A percentile compares a stretch with the other conserved stretches of the same genome.
These are phyloP conservation scores for slime mould (Dictyostelium discoideum) DNA, from an alignment of 78 protist genomes.

Conservation along the genomic window DNA sequence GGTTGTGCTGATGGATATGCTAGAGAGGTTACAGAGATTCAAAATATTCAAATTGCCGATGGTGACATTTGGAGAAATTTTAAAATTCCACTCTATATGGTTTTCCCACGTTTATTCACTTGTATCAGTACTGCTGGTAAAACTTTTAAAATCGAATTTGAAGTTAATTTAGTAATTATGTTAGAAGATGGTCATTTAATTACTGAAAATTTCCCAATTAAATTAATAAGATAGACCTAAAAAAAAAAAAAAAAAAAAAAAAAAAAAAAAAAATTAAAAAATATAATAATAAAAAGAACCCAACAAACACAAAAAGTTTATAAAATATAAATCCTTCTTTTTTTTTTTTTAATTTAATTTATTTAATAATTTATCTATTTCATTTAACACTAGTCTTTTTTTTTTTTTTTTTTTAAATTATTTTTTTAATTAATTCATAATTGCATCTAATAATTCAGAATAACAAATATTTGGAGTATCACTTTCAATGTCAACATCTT, in stretches of 20 bases:
- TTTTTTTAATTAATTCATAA: not conserved
- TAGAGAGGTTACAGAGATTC: constrained; percentile 79
- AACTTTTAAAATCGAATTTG: constrained; percentile 83
- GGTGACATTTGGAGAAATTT: constrained; percentile 90
- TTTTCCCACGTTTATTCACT: constrained; percentile 96
- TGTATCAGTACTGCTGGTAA: constrained; percentile 84
- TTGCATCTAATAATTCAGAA: not conserved
- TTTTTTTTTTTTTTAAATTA: not conserved
- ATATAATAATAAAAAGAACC: not conserved
- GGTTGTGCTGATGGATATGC: constrained; percentile 88
- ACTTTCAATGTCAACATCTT: not conserved
- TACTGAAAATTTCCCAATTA: constrained; percentile 95
- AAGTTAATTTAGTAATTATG: constrained; percentile 89
- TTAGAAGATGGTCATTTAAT: constrained; percentile 88
- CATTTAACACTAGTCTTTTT: not conserved
- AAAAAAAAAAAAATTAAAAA: no score
- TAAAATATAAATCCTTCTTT: no score
- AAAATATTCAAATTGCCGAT: constrained; percentile 90
- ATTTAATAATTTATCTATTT: no score
- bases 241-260: not conserved
- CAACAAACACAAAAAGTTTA: no score
- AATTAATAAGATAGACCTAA: constrained; percentile 53
- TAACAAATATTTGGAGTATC: not conserved
- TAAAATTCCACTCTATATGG: constrained; percentile 92
- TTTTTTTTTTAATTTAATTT: no score